Conservation (phyloP, 208 protist genomes). For the Naegleria fowleri region DNA sequence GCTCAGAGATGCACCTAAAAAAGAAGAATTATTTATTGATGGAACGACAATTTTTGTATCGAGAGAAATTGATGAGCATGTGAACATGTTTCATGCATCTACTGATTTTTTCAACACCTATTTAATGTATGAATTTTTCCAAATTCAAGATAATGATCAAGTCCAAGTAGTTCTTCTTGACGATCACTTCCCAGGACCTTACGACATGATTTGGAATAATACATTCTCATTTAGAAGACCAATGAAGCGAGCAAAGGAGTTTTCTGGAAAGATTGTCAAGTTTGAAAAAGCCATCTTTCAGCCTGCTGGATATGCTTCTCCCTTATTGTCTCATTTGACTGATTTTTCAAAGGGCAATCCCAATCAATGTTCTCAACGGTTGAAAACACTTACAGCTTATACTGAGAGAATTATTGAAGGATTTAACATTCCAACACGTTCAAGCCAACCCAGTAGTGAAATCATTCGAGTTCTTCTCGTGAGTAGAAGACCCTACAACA, state of each 20-base stretch:
- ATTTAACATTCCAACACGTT: background rate
- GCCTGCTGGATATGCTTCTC: background rate
- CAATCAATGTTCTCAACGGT: background rate
- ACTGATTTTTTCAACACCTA: background rate
- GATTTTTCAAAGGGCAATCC: background rate
- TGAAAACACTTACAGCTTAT: background rate
- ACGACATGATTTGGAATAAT: background rate
- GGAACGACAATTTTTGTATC: background rate
- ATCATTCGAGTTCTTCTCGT: background rate
- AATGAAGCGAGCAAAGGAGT: background rate
- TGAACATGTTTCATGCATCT: background rate
- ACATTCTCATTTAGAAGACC: background rate
- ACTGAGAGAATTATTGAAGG: background rate
- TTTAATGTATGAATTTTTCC: background rate
- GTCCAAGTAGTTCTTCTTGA: background rate
- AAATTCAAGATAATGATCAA: background rate
- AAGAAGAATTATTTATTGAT: background rate
- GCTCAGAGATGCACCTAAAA: background rate
- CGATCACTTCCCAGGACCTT: background rate
- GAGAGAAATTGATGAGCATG: background rate
- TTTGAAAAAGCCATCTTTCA: conserved; percentile 5
- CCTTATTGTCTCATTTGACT: background rate
- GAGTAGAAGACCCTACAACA: background rate
- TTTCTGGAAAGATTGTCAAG: background rate
- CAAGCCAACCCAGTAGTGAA: background rate